Evolutionary conservation across 345 rosid genomes (phyloP).

Genomic region (Ricinus communis): DNA sequence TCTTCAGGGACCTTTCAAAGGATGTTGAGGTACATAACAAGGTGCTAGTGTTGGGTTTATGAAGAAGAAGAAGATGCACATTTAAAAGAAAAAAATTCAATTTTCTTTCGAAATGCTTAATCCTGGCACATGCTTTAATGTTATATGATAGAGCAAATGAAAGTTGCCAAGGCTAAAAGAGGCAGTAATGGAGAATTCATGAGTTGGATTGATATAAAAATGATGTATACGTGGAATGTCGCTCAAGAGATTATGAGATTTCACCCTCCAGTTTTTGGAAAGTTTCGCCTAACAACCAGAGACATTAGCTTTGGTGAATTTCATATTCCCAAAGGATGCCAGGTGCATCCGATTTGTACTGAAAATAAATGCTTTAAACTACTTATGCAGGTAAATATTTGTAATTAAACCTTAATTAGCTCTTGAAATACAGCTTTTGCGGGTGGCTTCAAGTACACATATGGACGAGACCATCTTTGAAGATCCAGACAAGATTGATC

Average conservation of each 20-base stretch:
- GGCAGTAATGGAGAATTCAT: slow-evolving; percentile 16
- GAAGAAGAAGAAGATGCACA: background rate
- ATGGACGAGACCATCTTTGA: too few species aligned
- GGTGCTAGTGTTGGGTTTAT: too few species aligned
- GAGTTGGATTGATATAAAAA: slow-evolving; percentile 26
- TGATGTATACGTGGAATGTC: slow-evolving; percentile 29
- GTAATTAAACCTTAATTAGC: too few species aligned
- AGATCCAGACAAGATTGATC: too few species aligned
- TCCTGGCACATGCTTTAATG: background rate
- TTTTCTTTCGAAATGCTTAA: background rate
- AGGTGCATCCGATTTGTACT: too few species aligned
- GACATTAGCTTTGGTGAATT: too few species aligned
- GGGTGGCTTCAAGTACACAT: too few species aligned
- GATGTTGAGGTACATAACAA: background rate
- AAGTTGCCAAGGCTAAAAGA: slow-evolving; percentile 7
- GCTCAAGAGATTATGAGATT: slow-evolving; percentile 34
- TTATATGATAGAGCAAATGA: slow-evolving; percentile 21
- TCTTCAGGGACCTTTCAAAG: slow-evolving; percentile 17
- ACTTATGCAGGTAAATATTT: too few species aligned
- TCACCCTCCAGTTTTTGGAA: slow-evolving; percentile 24
- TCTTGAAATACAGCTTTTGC: too few species aligned
- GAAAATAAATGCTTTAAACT: too few species aligned
- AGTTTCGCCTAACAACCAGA: too few species aligned
- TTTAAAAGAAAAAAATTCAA: background rate
- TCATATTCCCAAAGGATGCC: too few species aligned